These are phyloP conservation scores for Mesembryanthemum crystallinum DNA, from an alignment of 148 eudicot genomes.

Conservation along the genomic window DNA sequence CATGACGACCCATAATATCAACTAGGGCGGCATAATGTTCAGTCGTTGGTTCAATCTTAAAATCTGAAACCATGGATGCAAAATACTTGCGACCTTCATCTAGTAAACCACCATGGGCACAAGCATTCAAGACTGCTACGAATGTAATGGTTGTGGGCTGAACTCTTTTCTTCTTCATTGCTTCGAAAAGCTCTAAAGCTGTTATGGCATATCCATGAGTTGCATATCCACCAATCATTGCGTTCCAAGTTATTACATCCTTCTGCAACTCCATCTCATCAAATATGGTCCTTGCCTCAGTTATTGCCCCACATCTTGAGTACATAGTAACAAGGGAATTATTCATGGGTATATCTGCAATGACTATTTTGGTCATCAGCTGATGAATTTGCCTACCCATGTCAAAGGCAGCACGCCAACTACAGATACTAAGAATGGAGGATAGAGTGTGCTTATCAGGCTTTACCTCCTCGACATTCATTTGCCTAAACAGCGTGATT, in stretches of 20 bases:
- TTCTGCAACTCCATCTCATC: conserved; percentile 38
- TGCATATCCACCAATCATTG: conserved; percentile 59
- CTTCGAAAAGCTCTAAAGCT: conserved; percentile 47
- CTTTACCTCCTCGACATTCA: conserved; percentile 40
- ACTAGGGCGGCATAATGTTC: conserved; percentile 52
- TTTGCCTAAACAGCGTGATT: conserved; percentile 38
- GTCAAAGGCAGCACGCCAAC: conserved; percentile 35
- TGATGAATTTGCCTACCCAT: conserved; percentile 55
- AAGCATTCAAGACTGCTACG: conserved; percentile 50
- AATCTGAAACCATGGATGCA: conserved; percentile 44
- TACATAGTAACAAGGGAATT: conserved; percentile 60
- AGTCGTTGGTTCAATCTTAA: conserved; percentile 43
- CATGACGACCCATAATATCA: conserved; percentile 47
- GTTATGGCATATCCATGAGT: conserved; percentile 44
- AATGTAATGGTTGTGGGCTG: conserved; percentile 49
- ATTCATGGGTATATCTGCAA: conserved; percentile 44
- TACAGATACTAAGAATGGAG: conserved; percentile 45
- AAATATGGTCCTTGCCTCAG: conserved; percentile 40
- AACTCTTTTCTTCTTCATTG: conserved; percentile 39
- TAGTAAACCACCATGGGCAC: conserved; percentile 51
- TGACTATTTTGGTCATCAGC: conserved; percentile 31
- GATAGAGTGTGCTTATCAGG: conserved; percentile 54
- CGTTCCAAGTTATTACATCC: conserved; percentile 56
- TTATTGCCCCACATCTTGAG: conserved; percentile 54
- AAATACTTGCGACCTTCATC: conserved; percentile 42